A percentile compares a stretch with the other conserved stretches of the same genome.
Evolutionary conservation across 345 rosid genomes (phyloP).

Genomic region (Gossypium australe): DNA sequence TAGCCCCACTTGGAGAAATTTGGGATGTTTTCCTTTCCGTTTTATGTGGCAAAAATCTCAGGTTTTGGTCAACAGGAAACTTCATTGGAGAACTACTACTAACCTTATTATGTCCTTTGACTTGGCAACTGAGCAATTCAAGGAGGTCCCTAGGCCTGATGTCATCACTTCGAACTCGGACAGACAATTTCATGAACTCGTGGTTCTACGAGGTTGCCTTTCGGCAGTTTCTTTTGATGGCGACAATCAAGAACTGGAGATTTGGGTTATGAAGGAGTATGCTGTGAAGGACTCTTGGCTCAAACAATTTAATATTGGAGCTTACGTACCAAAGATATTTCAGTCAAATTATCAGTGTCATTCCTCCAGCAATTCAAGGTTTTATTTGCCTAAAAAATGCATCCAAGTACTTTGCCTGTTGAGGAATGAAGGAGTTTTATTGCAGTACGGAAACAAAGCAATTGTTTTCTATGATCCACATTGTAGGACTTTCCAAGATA

Average conservation of each 20-base stretch:
- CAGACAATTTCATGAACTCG: conserved; percentile 48
- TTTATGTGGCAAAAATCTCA: conserved; percentile 47
- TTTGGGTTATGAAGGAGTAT: conserved; percentile 79
- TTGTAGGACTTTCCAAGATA: conserved; percentile 49
- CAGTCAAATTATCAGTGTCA: conserved; percentile 21
- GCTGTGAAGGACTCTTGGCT: conserved; percentile 64
- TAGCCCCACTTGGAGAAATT: conserved; percentile 48
- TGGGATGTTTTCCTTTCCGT: conserved; percentile 53
- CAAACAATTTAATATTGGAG: conserved; percentile 51
- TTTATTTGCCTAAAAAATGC: conserved; percentile 23
- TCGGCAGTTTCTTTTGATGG: conserved; percentile 44
- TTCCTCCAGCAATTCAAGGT: not conserved
- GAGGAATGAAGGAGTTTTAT: conserved; percentile 59
- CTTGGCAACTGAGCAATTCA: conserved; percentile 60
- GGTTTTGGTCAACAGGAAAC: conserved; percentile 64
- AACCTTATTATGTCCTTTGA: conserved; percentile 59
- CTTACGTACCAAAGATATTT: conserved; percentile 57
- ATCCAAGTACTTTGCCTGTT: conserved; percentile 48
- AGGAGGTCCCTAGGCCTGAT: conserved; percentile 68
- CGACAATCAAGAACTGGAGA: conserved; percentile 59
- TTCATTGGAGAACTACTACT: conserved; percentile 78
- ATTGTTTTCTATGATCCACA: conserved; percentile 57
- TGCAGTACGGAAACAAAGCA: conserved; percentile 64
- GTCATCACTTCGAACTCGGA: conserved; percentile 36
- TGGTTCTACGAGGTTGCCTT: conserved; percentile 53